Percentiles rank a stretch among this genome's conserved stretches.
phyloP scores from a whole-genome alignment of 2,329 filamentous ascomycete species.

The Dissoconium aciculare region DNA sequence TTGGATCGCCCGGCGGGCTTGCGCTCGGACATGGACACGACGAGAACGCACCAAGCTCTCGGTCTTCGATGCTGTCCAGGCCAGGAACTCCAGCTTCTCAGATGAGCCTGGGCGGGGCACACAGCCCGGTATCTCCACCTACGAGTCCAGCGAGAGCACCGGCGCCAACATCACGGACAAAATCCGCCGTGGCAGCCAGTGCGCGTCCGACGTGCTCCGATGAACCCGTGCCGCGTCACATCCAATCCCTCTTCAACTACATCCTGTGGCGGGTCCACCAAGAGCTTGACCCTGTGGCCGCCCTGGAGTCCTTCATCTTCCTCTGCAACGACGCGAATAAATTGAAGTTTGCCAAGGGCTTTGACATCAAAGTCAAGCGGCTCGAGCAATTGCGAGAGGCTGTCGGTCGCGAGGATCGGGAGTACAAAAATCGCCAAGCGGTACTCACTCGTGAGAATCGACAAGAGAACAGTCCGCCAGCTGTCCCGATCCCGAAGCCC shows the following conservation, averaged over 20 bases:
- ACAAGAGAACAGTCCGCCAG: neutral
- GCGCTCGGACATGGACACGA: slow-evolving; percentile 21
- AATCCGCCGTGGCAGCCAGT: slow-evolving; percentile 6
- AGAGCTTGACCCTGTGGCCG: slow-evolving; percentile 32
- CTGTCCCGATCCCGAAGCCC: slow-evolving; percentile 1
- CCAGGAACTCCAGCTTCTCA: slow-evolving; percentile 28
- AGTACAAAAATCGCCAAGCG: slow-evolving; percentile 26
- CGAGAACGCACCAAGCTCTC: slow-evolving; percentile 31
- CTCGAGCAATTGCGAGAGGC: slow-evolving; percentile 36
- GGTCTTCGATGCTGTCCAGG: slow-evolving; percentile 26
- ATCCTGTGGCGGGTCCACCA: slow-evolving; percentile 38
- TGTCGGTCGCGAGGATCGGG: slow-evolving; percentile 34
- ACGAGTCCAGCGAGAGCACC: slow-evolving; percentile 19
- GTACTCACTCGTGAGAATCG: slow-evolving; percentile 17
- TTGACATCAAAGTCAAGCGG: slow-evolving; percentile 36
- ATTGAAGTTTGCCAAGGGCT: slow-evolving; percentile 33
- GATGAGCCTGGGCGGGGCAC: slow-evolving; percentile 24
- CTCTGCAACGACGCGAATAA: slow-evolving; percentile 36
- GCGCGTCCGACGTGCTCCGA: slow-evolving; percentile 10
- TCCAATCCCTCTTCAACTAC: slow-evolving; percentile 37
- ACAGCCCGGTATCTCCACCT: slow-evolving; percentile 21
- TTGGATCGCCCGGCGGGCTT: slow-evolving; percentile 23
- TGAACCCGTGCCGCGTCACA: slow-evolving; percentile 25
- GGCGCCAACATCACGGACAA: slow-evolving; percentile 12
- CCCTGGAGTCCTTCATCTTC: slow-evolving; percentile 37